Evolutionary conservation across 2,329 filamentous ascomycete species (phyloP).

Genomic region (Arthrinium phaeospermum): DNA sequence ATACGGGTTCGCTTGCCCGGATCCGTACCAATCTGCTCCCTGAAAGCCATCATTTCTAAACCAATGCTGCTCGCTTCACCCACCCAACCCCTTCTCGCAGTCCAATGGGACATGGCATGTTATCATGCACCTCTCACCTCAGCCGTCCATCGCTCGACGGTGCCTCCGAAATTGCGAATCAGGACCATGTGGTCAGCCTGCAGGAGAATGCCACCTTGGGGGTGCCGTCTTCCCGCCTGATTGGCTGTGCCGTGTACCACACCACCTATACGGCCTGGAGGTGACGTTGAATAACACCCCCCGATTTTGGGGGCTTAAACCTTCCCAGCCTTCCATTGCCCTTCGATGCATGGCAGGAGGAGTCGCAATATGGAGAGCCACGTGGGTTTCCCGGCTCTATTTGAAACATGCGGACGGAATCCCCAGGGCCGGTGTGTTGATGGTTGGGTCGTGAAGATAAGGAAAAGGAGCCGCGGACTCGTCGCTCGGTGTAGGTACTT

Average conservation of each 20-base stretch:
- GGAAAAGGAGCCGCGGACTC: background rate
- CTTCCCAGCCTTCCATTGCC: background rate
- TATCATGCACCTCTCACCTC: background rate
- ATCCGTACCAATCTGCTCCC: background rate
- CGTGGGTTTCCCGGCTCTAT: background rate
- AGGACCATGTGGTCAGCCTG: slow-evolving; percentile 5
- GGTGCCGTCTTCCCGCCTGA: background rate
- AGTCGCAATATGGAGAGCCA: background rate
- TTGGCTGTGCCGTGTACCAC: background rate
- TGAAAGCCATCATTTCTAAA: background rate
- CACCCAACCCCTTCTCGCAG: background rate
- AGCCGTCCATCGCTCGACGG: background rate
- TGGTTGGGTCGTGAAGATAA: background rate
- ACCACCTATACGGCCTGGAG: slow-evolving; percentile 3
- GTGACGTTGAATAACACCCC: background rate
- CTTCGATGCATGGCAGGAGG: background rate
- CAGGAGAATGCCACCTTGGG: background rate
- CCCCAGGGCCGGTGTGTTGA: background rate
- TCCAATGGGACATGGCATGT: background rate
- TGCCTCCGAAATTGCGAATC: slow-evolving; percentile 1
- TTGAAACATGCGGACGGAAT: background rate
- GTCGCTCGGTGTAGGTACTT: background rate
- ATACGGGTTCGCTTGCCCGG: background rate
- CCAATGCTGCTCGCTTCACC: background rate
- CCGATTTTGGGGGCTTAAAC: slow-evolving; percentile 1